Evolutionary conservation across 306 rosid genomes (phyloP).

Genomic region (barrel medic (Medicago truncatula)): MtrunA17r5.0-ANR NC_053047.1:14245501-14246000

Average conservation of each 20-base stretch:
- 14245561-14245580: conserved; percentile 47
- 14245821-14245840: too few relatives aligned
- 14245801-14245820: too few relatives aligned
- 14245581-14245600: conserved; percentile 41
- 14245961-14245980: not conserved
- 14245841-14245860: too few relatives aligned
- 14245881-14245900: conserved; percentile 14
- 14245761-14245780: too few relatives aligned
- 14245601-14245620: conserved; percentile 48
- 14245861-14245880: not conserved
- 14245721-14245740: too few relatives aligned
- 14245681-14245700: too few relatives aligned
- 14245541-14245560: conserved; percentile 94
- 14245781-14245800: too few relatives aligned
- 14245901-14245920: not conserved
- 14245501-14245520: conserved; percentile 77
- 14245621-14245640: not conserved
- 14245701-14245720: too few relatives aligned
- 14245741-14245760: too few relatives aligned
- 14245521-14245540: conserved; percentile 97
- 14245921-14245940: not conserved
- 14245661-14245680: too few relatives aligned
- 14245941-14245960: not conserved
- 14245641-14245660: not conserved
- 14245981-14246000: not conserved